Conservation (phyloP, 257 asterid species). For the Craterostigma plantagineum region DNA sequence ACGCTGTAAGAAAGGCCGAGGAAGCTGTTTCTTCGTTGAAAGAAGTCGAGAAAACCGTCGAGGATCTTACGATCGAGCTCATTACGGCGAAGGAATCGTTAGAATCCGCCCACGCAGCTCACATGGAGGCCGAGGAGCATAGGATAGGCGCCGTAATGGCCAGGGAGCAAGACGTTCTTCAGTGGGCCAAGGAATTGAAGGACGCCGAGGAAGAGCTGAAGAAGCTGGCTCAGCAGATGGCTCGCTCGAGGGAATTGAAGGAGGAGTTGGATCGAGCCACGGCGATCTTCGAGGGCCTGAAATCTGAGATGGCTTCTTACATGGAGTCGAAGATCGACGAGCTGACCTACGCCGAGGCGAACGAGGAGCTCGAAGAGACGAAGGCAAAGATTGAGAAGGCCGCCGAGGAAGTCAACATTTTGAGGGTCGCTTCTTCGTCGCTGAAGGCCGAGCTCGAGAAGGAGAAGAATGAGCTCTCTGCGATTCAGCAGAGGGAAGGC, state of each 20-base stretch:
- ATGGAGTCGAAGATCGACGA: slow-evolving; percentile 54
- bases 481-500: slow-evolving; percentile 62
- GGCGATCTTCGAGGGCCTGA: slow-evolving; percentile 35
- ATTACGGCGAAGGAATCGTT: slow-evolving; percentile 58
- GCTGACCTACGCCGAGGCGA: slow-evolving; percentile 33
- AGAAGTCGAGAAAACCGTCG: slow-evolving; percentile 73
- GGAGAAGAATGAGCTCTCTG: slow-evolving; percentile 37
- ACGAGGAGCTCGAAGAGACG: slow-evolving; percentile 68
- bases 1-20: slow-evolving; percentile 42
- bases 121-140: slow-evolving; percentile 84
- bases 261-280: slow-evolving; percentile 49
- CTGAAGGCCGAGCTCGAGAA: slow-evolving; percentile 50
- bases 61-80: slow-evolving; percentile 74
- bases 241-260: slow-evolving; percentile 39
- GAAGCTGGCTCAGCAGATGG: slow-evolving; percentile 29
- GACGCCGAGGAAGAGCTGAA: slow-evolving; percentile 56
- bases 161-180: slow-evolving; percentile 53
- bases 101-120: slow-evolving; percentile 82
- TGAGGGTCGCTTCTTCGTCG: slow-evolving; percentile 57
- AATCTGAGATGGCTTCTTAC: slow-evolving; percentile 64
- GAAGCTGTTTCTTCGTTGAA: slow-evolving; percentile 38
- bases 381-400: slow-evolving; percentile 53
- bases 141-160: slow-evolving; percentile 70
- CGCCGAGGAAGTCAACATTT: slow-evolving; percentile 29
- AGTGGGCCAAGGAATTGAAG: slow-evolving; percentile 67